Percentiles rank a stretch among this genome's conserved stretches.
These are phyloP conservation scores for Leucoagaricus sp. DNA, from an alignment of 1,284 basidiomycete species.

Conservation along the genomic window DNA sequence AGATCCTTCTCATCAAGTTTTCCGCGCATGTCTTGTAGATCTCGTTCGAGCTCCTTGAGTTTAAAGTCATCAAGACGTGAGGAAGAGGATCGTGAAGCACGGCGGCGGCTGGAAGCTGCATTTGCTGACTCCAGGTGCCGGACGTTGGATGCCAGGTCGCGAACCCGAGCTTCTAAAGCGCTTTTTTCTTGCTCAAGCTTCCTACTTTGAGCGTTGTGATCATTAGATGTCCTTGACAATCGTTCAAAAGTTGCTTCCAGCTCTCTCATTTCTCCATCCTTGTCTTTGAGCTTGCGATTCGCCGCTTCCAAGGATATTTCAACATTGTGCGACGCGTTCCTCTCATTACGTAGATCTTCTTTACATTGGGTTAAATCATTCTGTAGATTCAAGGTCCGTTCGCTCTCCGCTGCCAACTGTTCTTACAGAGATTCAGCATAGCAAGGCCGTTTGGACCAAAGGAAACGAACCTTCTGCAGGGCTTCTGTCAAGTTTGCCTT, in stretches of 20 bases:
- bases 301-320: slow-evolving; percentile 49
- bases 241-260: slow-evolving; percentile 60
- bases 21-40: slow-evolving; percentile 48
- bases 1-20: slow-evolving; percentile 43
- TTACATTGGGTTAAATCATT: slow-evolving; percentile 45
- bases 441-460: slow-evolving; percentile 9
- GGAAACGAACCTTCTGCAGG: slow-evolving; percentile 52
- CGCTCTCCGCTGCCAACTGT: slow-evolving; percentile 61
- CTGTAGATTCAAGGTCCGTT: slow-evolving; percentile 58
- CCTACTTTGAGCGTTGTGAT: slow-evolving; percentile 40
- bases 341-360: slow-evolving; percentile 59
- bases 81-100: slow-evolving; percentile 37
- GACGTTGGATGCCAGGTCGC: slow-evolving; percentile 53
- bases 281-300: slow-evolving; percentile 50
- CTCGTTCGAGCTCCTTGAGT: slow-evolving; percentile 52
- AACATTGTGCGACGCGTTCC: slow-evolving; percentile 53
- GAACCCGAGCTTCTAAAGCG: slow-evolving; percentile 52
- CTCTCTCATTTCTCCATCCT: slow-evolving; percentile 51
- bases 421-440: background rate
- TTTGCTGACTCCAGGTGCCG: slow-evolving; percentile 26
- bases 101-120: slow-evolving; percentile 18
- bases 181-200: slow-evolving; percentile 58
- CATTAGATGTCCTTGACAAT: slow-evolving; percentile 54
- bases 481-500: slow-evolving; percentile 55
- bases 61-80: slow-evolving; percentile 48